Percentiles rank a stretch among this genome's conserved stretches.
These are phyloP conservation scores for Globisporangium iwayamae DNA, from an alignment of 352 stramenopile genomes.

Conservation along the genomic window DNA sequence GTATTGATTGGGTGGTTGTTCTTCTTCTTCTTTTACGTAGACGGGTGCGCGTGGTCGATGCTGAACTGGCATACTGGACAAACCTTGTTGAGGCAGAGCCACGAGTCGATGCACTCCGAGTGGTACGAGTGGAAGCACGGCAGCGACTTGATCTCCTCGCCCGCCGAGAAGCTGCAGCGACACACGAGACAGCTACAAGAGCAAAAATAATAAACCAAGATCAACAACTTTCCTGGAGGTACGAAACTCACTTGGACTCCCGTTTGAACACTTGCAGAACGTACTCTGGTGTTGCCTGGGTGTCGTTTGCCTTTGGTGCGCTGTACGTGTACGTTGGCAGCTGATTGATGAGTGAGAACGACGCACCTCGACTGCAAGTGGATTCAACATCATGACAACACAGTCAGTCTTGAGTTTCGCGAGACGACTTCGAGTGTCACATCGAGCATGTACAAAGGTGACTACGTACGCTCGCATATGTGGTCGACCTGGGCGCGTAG, in stretches of 20 bases:
- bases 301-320: conserved; percentile 37
- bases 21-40: not conserved
- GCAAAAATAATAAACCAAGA: conserved; percentile 3
- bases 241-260: not conserved
- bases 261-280: not conserved
- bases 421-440: not conserved
- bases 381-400: not conserved
- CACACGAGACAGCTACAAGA: conserved; percentile 89
- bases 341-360: conserved; percentile 66
- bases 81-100: conserved; percentile 90
- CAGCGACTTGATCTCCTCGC: conserved; percentile 91
- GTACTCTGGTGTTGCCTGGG: conserved; percentile 57
- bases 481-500: conserved; percentile 21
- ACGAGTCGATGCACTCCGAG: conserved; percentile 91
- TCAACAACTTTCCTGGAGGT: not conserved
- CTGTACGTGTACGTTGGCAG: conserved; percentile 80
- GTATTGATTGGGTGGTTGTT: not conserved
- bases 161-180: conserved; percentile 83
- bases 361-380: conserved; percentile 50
- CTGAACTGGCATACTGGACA: conserved; percentile 89
- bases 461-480: conserved; percentile 29
- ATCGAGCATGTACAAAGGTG: not conserved
- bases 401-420: not conserved
- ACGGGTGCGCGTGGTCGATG: conserved; percentile 40
- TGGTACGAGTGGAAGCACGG: conserved; percentile 94